Percentiles rank a stretch among this genome's conserved stretches.
Evolutionary conservation across 2,329 filamentous ascomycete species (phyloP).

Genomic region (Claviceps arundinis): DNA sequence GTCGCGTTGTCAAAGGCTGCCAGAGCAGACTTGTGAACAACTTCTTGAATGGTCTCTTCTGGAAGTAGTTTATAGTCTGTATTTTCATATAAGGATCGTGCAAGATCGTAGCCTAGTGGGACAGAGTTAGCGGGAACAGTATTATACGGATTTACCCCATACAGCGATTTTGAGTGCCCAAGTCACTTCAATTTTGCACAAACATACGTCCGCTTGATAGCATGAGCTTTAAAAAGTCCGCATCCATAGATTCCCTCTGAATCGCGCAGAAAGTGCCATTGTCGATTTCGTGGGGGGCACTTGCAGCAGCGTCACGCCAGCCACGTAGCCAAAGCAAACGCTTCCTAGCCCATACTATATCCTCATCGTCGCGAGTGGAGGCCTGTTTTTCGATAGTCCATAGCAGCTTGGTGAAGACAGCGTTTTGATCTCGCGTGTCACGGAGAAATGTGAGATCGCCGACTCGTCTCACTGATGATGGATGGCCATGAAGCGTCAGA

Average conservation of each 20-base stretch:
- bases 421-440: slow-evolving; percentile 50
- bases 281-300: slow-evolving; percentile 28
- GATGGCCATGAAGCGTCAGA: slow-evolving; percentile 35
- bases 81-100: slow-evolving; percentile 47
- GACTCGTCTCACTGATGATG: slow-evolving; percentile 37
- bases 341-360: slow-evolving; percentile 47
- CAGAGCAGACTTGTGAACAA: slow-evolving; percentile 50
- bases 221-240: slow-evolving; percentile 56
- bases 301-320: slow-evolving; percentile 43
- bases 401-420: slow-evolving; percentile 45
- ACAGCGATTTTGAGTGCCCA: neutral
- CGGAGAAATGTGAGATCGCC: slow-evolving; percentile 52
- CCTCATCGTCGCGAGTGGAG: slow-evolving; percentile 47
- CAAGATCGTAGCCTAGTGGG: slow-evolving; percentile 44
- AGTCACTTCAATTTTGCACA: neutral
- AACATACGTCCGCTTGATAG: slow-evolving; percentile 47
- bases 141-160: too few relatives aligned
- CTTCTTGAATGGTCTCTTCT: slow-evolving; percentile 39
- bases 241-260: slow-evolving; percentile 48
- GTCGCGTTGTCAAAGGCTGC: slow-evolving; percentile 68
- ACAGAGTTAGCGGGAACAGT: slow-evolving; percentile 5
- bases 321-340: slow-evolving; percentile 61
- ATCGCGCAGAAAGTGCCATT: slow-evolving; percentile 52
- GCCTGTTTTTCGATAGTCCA: slow-evolving; percentile 34
- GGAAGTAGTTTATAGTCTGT: slow-evolving; percentile 35